Conservation (phyloP, 1,139 yeast species). For the Debaryomyces udenii region DNA sequence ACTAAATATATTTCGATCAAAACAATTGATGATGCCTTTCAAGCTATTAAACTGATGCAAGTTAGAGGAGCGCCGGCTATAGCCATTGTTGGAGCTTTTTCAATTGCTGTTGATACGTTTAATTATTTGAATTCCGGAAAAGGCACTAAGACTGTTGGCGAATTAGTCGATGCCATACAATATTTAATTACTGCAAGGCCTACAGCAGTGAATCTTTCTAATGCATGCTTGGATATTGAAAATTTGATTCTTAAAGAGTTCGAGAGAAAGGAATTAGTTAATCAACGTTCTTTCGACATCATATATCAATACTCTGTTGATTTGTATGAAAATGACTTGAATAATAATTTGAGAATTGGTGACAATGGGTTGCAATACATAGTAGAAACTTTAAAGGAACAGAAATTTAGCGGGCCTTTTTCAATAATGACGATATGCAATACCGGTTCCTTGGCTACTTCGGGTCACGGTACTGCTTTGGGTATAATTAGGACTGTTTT, state of each 20-base stretch:
- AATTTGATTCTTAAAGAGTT: conserved; percentile 29
- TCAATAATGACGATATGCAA: conserved; percentile 85
- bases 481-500: conserved; percentile 83
- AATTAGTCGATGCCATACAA: conserved; percentile 54
- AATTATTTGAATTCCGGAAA: conserved; percentile 19
- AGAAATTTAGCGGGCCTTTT: conserved; percentile 64
- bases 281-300: conserved; percentile 32
- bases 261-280: conserved; percentile 18
- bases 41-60: conserved; percentile 85
- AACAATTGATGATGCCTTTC: conserved; percentile 71
- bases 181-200: conserved; percentile 81
- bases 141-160: conserved; percentile 24
- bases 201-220: conserved; percentile 90
- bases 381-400: conserved; percentile 43
- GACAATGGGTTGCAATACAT: conserved; percentile 79
- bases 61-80: conserved; percentile 99
- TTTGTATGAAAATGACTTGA: conserved; percentile 74
- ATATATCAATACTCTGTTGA: conserved; percentile 56
- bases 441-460: conserved; percentile 91
- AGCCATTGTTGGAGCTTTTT: conserved; percentile 89
- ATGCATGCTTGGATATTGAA: conserved; percentile 69
- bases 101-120: conserved; percentile 73
- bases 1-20: conserved; percentile 65
- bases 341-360: conserved; percentile 78
- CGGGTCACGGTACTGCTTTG: conserved; percentile 96